These are phyloP conservation scores for Basipetospora chlamydospora DNA, from an alignment of 2,329 filamentous ascomycete genomes.

Conservation along the genomic window DNA sequence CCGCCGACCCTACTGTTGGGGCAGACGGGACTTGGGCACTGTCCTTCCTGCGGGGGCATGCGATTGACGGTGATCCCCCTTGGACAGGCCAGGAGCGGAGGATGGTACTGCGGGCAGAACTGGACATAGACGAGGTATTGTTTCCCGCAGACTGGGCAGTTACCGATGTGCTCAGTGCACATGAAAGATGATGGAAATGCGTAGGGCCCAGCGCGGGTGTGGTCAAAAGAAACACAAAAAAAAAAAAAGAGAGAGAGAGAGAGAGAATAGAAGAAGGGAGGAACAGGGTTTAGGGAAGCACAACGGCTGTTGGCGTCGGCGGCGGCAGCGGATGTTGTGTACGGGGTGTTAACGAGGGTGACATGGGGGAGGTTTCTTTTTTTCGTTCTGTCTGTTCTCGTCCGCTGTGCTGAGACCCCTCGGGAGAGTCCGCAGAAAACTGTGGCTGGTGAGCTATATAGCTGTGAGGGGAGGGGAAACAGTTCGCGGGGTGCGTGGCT, in stretches of 20 bases:
- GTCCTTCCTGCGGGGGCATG: slow-evolving; percentile 35
- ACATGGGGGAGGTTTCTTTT: slow-evolving; percentile 2
- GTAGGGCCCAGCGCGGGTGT: too few relatives aligned
- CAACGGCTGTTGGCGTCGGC: not conserved
- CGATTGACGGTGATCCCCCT: slow-evolving; percentile 22
- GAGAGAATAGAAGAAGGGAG: too few relatives aligned
- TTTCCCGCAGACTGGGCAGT: slow-evolving; percentile 46
- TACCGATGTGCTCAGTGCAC: slow-evolving; percentile 42
- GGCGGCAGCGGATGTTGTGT: slow-evolving; percentile 1
- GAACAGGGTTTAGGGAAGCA: too few relatives aligned
- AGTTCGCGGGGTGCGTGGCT: slow-evolving; percentile 1
- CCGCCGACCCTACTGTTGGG: slow-evolving; percentile 43
- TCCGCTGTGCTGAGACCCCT: too few relatives aligned
- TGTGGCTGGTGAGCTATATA: slow-evolving; percentile 4
- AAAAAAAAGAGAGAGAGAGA: not conserved
- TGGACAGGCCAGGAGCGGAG: slow-evolving; percentile 33
- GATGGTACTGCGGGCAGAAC: slow-evolving; percentile 37
- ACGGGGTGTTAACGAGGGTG: not conserved
- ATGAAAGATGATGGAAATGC: slow-evolving; percentile 27
- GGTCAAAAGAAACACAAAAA: not conserved
- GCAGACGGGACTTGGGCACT: slow-evolving; percentile 44
- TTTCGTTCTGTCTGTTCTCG: not conserved
- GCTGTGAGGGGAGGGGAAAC: not conserved
- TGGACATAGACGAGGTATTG: slow-evolving; percentile 42
- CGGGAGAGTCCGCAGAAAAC: not conserved